phyloP scores from a whole-genome alignment of 2,329 filamentous ascomycete genomes.

The Xylariales sp. region DNA sequence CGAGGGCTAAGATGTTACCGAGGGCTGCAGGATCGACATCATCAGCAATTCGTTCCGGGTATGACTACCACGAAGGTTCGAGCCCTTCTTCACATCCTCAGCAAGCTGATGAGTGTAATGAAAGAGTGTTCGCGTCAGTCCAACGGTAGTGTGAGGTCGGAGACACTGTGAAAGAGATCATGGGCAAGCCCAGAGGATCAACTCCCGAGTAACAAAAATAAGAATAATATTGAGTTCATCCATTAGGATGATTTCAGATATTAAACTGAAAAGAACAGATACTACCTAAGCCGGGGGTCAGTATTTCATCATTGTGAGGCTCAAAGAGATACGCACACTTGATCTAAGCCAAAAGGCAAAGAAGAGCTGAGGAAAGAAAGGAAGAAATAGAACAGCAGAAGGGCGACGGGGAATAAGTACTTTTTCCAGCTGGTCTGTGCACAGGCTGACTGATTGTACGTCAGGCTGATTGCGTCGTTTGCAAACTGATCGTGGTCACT shows the following conservation, averaged over 20 bases:
- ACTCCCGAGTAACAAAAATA: constrained; percentile 51
- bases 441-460: constrained; percentile 1
- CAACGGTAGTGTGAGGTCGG: constrained; percentile 59
- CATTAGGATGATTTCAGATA: constrained; percentile 42
- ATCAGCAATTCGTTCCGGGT: too few species aligned
- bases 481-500: too few species aligned
- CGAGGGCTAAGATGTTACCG: too few species aligned
- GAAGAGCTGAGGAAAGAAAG: constrained; percentile 26
- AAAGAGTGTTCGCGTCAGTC: constrained; percentile 49
- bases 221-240: constrained; percentile 49
- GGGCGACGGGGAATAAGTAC: constrained; percentile 7
- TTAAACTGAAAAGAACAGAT: constrained; percentile 70
- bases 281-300: too few species aligned
- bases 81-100: constrained; percentile 45
- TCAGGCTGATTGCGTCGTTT: too few species aligned
- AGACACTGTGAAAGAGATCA: constrained; percentile 54
- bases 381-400: constrained; percentile 9
- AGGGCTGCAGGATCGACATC: too few species aligned
- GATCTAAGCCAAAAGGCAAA: constrained; percentile 36
- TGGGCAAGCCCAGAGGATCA: constrained; percentile 59
- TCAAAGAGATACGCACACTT: too few species aligned
- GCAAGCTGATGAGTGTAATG: constrained; percentile 45
- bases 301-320: too few species aligned
- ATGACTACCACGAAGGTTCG: too few species aligned
- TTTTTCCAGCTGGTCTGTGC: neutral